These are phyloP conservation scores for Bisporella sp. DNA, from an alignment of 2,329 filamentous ascomycete species.

Conservation along the genomic window DNA sequence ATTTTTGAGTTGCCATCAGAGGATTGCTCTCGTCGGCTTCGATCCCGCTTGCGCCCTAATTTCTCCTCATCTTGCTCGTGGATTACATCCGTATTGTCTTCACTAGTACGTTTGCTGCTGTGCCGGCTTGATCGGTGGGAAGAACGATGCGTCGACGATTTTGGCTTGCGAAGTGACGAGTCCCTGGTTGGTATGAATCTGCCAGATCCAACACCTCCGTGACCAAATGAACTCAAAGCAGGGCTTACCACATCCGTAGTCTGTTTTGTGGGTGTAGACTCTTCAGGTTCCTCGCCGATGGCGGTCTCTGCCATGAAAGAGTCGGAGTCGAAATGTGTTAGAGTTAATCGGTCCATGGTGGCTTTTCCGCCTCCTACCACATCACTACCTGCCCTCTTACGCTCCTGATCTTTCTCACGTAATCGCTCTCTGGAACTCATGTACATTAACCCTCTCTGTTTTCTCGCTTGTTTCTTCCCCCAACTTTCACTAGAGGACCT, in stretches of 20 bases:
- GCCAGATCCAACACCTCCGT: conserved; percentile 26
- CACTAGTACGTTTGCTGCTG: conserved; percentile 30
- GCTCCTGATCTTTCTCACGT: conserved; percentile 54
- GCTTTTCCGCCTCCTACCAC: conserved; percentile 33
- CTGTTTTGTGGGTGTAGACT: conserved; percentile 18
- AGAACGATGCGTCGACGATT: conserved; percentile 43
- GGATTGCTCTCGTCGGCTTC: conserved; percentile 15
- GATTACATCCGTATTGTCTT: conserved; percentile 17
- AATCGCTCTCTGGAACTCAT: conserved; percentile 67
- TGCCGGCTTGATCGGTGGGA: conserved; percentile 42
- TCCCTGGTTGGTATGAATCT: conserved; percentile 58
- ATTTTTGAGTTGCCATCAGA: conserved; percentile 25
- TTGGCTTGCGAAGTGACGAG: conserved; percentile 58
- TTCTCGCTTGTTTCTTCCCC: conserved; percentile 48
- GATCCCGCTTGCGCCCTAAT: conserved; percentile 15
- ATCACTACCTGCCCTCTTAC: conserved; percentile 44
- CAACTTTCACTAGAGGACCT: conserved; percentile 55
- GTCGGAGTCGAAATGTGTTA: conserved; percentile 22
- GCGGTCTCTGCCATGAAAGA: conserved; percentile 28
- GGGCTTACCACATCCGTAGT: conserved; percentile 10
- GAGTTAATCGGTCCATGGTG: conserved; percentile 16
- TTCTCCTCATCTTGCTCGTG: conserved; percentile 16
- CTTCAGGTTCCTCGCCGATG: conserved; percentile 41
- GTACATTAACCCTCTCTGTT: conserved; percentile 57
- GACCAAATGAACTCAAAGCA: conserved; percentile 11